phyloP scores from a whole-genome alignment of 2,329 filamentous ascomycete species.

The Penicillium sp. region DNA sequence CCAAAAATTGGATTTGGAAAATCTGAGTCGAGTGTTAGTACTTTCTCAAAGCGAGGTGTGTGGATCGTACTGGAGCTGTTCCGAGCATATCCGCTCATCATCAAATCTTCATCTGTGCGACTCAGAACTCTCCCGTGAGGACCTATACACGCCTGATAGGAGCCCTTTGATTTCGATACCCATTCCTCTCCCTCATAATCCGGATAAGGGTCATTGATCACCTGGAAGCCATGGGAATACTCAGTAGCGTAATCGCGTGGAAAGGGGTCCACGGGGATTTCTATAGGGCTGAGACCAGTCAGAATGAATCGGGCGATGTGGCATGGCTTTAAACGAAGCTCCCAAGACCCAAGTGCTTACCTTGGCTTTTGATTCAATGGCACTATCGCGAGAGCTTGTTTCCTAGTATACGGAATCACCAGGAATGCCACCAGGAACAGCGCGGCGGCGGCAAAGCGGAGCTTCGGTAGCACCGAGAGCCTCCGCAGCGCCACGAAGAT shows the following conservation, averaged over 20 bases:
- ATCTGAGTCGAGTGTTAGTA: conserved; percentile 3
- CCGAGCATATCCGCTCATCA: conserved; percentile 13
- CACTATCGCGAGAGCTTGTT: conserved; percentile 1
- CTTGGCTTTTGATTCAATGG: not conserved
- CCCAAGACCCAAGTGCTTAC: not conserved
- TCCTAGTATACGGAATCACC: conserved; percentile 1
- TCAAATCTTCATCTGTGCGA: conserved; percentile 6
- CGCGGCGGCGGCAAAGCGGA: conserved; percentile 1
- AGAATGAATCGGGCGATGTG: not conserved
- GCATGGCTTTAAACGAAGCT: not conserved
- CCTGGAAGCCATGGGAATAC: not conserved
- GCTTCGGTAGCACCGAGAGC: not conserved
- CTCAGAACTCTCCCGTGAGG: conserved; percentile 1
- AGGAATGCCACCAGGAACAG: not conserved
- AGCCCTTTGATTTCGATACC: conserved; percentile 2
- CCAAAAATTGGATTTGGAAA: conserved; percentile 16
- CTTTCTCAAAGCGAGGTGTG: not conserved
- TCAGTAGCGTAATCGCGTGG: conserved; percentile 2
- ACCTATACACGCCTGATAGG: conserved; percentile 8
- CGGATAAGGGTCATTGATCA: conserved; percentile 13
- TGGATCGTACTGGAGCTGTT: conserved; percentile 4
- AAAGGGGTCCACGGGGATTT: not conserved
- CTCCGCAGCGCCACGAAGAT: not conserved
- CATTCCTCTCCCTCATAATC: conserved; percentile 7
- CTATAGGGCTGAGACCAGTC: conserved; percentile 4